A percentile compares a stretch with the other conserved stretches of the same genome.
These are phyloP conservation scores for Rhynchosporium graminicola DNA, from an alignment of 2,329 filamentous ascomycete species.

Conservation along the genomic window DNA sequence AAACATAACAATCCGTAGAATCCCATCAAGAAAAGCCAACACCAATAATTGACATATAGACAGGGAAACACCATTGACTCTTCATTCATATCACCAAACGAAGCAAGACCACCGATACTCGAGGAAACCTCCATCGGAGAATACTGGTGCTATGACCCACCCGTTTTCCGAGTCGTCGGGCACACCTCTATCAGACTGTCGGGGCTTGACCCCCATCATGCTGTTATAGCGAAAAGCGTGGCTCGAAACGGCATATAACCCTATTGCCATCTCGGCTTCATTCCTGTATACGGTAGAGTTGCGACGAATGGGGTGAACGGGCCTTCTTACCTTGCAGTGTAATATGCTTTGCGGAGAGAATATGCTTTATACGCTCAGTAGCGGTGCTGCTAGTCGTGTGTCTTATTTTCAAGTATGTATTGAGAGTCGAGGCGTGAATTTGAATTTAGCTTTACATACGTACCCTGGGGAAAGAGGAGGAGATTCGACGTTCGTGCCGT, in stretches of 20 bases:
- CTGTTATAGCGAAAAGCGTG: not conserved
- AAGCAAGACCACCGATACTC: not conserved
- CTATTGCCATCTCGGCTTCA: not conserved
- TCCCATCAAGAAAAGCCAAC: not conserved
- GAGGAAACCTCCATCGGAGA: not conserved
- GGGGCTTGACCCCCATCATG: not conserved
- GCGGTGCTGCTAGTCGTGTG: not conserved
- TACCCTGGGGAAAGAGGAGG: not conserved
- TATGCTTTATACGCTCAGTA: slow-evolving; percentile 6
- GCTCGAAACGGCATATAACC: slow-evolving; percentile 11
- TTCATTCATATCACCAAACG: not conserved
- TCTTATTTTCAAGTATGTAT: not conserved
- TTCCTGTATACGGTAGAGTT: not conserved
- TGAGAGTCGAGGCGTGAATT: not conserved
- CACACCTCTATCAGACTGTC: not conserved
- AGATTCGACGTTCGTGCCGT: not conserved
- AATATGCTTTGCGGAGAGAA: slow-evolving; percentile 4
- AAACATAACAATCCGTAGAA: not conserved
- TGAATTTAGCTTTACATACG: no score
- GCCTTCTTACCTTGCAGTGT: not conserved
- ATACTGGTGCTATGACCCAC: not conserved
- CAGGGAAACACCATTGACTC: not conserved
- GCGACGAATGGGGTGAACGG: not conserved
- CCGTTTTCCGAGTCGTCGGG: not conserved
- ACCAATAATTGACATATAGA: slow-evolving; percentile 12